Conservation (phyloP, 768 basidiomycete genomes). For the Strobilomyces echinocephalus region DNA sequence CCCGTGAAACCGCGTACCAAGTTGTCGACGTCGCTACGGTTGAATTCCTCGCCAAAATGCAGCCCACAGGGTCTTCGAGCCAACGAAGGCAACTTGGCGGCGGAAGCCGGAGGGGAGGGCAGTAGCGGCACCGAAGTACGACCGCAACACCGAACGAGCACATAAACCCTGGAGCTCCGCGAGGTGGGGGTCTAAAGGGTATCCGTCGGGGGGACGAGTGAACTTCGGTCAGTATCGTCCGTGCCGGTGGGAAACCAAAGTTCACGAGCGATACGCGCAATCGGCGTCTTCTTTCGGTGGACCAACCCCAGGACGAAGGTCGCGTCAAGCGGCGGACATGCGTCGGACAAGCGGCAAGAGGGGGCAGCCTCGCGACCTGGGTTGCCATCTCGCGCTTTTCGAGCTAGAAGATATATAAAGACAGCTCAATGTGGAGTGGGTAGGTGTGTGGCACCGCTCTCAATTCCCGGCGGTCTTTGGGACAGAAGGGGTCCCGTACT, state of each 20-base stretch:
- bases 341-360: background rate
- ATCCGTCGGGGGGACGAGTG: background rate
- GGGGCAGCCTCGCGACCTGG: background rate
- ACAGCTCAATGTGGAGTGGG: background rate
- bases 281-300: background rate
- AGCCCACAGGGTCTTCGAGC: background rate
- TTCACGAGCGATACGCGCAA: background rate
- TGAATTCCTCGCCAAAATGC: no score
- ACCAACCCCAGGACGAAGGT: no score
- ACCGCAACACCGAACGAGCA: background rate
- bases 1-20: background rate
- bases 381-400: background rate
- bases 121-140: background rate
- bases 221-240: background rate
- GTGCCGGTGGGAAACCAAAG: background rate
- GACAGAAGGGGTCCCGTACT: background rate
- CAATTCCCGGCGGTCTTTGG: background rate
- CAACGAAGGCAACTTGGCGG: background rate
- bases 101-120: background rate
- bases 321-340: no score
- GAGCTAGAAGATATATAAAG: background rate
- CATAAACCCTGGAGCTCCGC: background rate
- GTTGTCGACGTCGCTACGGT: background rate
- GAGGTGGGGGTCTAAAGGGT: background rate
- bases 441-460: background rate